These are phyloP conservation scores for Chenopodium album DNA, from an alignment of 148 eudicot species.

Conservation along the genomic window DNA sequence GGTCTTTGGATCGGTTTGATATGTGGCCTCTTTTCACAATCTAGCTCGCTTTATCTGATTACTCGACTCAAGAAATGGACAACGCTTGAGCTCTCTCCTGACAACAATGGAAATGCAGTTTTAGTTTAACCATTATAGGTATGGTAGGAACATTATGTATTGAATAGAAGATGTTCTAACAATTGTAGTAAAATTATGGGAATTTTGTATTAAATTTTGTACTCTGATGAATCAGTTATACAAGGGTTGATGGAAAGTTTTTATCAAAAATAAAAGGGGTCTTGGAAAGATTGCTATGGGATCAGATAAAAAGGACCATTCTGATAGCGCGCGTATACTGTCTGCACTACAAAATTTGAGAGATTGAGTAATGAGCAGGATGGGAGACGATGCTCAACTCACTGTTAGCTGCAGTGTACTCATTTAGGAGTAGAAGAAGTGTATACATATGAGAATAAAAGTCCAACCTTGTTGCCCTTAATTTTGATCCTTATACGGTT, in stretches of 20 bases:
- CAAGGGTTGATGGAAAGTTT: too few relatives aligned
- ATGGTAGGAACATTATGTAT: background rate
- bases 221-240: background rate
- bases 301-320: too few relatives aligned
- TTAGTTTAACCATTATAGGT: background rate
- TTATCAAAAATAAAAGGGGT: too few relatives aligned
- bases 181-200: background rate
- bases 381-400: background rate
- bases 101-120: background rate
- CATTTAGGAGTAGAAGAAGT: background rate
- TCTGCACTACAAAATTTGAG: too few relatives aligned
- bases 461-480: too few relatives aligned
- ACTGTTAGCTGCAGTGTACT: slow-evolving; percentile 23
- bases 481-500: too few relatives aligned
- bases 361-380: background rate
- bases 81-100: background rate
- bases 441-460: too few relatives aligned
- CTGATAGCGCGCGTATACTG: too few relatives aligned
- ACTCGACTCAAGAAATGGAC: slow-evolving; percentile 14
- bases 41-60: slow-evolving; percentile 11
- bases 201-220: background rate
- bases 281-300: too few relatives aligned
- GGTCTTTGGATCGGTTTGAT: slow-evolving; percentile 37
- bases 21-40: slow-evolving; percentile 21
- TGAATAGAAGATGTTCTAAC: background rate